Conservation (phyloP, 139 green algal species). For the Chlamydomonas urium region DNA sequence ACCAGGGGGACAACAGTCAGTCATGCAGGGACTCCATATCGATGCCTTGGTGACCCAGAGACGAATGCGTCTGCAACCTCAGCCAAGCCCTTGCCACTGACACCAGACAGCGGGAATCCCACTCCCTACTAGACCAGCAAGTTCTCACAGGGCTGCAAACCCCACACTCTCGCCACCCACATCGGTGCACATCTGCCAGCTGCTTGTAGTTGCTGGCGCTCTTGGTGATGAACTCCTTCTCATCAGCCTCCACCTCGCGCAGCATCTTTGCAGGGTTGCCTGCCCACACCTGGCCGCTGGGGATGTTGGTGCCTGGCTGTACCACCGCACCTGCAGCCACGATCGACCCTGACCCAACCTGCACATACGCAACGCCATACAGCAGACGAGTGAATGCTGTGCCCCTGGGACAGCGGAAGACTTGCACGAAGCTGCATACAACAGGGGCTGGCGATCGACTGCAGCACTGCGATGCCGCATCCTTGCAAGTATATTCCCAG, state of each 20-base stretch:
- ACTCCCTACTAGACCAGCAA: too few relatives aligned
- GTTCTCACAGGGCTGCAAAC: too few relatives aligned
- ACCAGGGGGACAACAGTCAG: too few relatives aligned
- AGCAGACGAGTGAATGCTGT: too few relatives aligned
- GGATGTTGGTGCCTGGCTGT: constrained; percentile 62
- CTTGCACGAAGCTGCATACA: too few relatives aligned
- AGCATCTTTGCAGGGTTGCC: constrained; percentile 85
- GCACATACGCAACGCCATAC: background rate
- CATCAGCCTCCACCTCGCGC: constrained; percentile 66
- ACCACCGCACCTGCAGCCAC: constrained; percentile 83
- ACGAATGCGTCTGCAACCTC: too few relatives aligned
- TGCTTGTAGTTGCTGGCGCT: constrained; percentile 76
- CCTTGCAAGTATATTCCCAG: background rate
- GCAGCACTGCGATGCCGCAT: background rate
- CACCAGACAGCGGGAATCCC: too few relatives aligned
- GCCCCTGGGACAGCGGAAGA: too few relatives aligned
- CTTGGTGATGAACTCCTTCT: constrained; percentile 70
- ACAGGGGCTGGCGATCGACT: background rate
- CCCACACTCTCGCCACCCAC: too few relatives aligned
- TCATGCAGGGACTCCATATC: too few relatives aligned
- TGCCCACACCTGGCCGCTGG: constrained; percentile 81
- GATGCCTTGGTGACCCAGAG: too few relatives aligned
- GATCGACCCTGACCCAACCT: constrained; percentile 72
- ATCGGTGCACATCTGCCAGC: constrained; percentile 64
- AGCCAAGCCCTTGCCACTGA: too few relatives aligned